A percentile compares a stretch with the other conserved stretches of the same genome.
These are phyloP conservation scores for Ophiostoma fasciatum DNA, from an alignment of 2,329 filamentous ascomycete species.

Conservation along the genomic window DNA sequence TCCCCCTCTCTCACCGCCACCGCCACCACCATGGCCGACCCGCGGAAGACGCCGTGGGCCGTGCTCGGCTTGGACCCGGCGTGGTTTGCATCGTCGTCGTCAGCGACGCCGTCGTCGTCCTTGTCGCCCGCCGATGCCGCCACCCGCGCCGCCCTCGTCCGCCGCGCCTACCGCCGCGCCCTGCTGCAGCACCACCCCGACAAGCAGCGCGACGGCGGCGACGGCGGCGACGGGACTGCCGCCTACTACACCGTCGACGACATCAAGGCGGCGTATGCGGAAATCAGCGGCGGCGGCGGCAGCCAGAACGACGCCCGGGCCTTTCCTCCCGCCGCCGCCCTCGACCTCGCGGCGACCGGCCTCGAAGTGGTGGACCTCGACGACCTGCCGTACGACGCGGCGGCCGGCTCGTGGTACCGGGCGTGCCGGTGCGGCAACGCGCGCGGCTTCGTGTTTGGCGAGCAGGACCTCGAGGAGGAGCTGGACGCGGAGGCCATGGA, in stretches of 20 bases:
- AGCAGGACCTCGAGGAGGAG: constrained; percentile 43
- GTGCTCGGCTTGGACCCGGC: constrained; percentile 6
- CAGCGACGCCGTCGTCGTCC: constrained; percentile 5
- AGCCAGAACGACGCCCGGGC: not conserved
- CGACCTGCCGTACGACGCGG: constrained; percentile 38
- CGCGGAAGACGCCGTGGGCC: constrained; percentile 1
- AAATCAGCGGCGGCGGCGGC: constrained; percentile 21
- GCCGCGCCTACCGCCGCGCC: constrained; percentile 48
- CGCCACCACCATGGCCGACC: constrained; percentile 1
- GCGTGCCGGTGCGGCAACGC: constrained; percentile 50
- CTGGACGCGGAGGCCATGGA: constrained; percentile 18
- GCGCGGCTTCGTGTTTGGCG: constrained; percentile 42
- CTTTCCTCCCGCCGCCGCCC: too few species aligned
- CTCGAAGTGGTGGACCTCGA: constrained; percentile 52
- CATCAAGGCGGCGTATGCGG: constrained; percentile 43
- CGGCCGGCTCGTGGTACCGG: constrained; percentile 34
- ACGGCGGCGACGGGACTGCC: not conserved
- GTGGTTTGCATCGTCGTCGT: not conserved
- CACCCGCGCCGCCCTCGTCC: constrained; percentile 32
- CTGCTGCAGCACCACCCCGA: constrained; percentile 53
- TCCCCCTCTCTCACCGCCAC: too few species aligned
- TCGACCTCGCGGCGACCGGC: constrained; percentile 26
- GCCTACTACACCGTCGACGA: constrained; percentile 38
- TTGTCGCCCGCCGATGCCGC: constrained; percentile 17
- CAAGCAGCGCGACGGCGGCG: constrained; percentile 26